These are phyloP conservation scores for Populus ilicifolia DNA, from an alignment of 345 rosid genomes.

Conservation along the genomic window DNA sequence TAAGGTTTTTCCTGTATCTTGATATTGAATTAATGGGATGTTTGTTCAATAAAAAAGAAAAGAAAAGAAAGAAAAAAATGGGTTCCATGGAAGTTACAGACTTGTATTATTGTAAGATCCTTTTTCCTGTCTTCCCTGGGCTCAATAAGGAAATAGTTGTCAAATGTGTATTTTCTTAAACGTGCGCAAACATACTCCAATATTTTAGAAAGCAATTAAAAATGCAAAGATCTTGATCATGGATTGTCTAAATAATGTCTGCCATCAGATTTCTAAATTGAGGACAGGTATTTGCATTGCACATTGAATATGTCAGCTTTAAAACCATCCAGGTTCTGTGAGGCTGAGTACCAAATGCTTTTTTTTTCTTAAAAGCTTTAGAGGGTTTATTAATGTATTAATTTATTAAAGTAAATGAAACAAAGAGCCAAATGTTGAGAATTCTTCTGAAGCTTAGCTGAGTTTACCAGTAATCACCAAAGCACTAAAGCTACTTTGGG, in stretches of 20 bases:
- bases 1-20: background rate
- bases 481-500: background rate
- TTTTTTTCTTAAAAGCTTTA: background rate
- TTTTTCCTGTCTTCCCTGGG: background rate
- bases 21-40: background rate
- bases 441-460: background rate
- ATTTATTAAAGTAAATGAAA: background rate
- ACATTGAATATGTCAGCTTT: background rate
- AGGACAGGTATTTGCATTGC: background rate
- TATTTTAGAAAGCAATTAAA: background rate
- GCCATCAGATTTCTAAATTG: background rate
- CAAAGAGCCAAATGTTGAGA: background rate
- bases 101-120: background rate
- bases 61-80: background rate
- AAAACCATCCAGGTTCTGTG: background rate
- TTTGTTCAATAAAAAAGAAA: too few species aligned
- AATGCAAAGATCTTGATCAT: background rate
- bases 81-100: background rate
- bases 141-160: background rate
- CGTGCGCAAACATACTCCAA: background rate
- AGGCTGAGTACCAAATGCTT: background rate
- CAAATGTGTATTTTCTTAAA: background rate
- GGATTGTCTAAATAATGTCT: background rate
- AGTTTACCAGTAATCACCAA: background rate
- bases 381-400: background rate